Conservation (phyloP, 1,284 basidiomycete genomes). For the Irpex sp. region DNA sequence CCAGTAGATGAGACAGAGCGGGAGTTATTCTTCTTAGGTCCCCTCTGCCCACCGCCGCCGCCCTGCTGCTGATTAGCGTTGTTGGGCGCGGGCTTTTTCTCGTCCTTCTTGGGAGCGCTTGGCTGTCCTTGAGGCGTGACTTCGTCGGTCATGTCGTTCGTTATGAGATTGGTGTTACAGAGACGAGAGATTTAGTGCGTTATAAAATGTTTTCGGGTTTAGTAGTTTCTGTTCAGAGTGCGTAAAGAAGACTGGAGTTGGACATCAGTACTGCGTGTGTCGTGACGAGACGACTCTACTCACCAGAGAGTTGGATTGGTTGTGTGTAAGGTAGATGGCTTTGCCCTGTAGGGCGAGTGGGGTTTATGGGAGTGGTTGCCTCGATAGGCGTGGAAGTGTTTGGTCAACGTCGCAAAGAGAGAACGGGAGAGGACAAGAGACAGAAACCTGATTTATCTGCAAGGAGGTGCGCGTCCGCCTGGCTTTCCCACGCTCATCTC, state of each 20-base stretch:
- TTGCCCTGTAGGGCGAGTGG: conserved; percentile 88
- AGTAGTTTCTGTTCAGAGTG: conserved; percentile 35
- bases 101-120: conserved; percentile 25
- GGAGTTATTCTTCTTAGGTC: conserved; percentile 54
- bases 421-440: conserved; percentile 16
- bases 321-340: conserved; percentile 48
- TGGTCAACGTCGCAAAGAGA: conserved; percentile 41
- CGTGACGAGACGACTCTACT: conserved; percentile 18
- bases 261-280: conserved; percentile 9
- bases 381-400: conserved; percentile 50
- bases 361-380: conserved; percentile 56
- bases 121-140: conserved; percentile 51
- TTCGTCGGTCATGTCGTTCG: conserved; percentile 85
- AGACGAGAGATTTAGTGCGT: conserved; percentile 30
- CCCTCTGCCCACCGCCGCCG: conserved; percentile 32
- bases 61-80: conserved; percentile 28
- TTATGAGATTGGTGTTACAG: conserved; percentile 49
- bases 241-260: conserved; percentile 23
- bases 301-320: conserved; percentile 50
- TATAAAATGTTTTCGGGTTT: conserved; percentile 53
- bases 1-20: conserved; percentile 44
- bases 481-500: conserved; percentile 13
- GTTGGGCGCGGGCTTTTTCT: conserved; percentile 48
- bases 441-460: conserved; percentile 22
- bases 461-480: conserved; percentile 15